Conservation (phyloP, 352 stramenopile species). For the Saprolegnia parasitica region DNA sequence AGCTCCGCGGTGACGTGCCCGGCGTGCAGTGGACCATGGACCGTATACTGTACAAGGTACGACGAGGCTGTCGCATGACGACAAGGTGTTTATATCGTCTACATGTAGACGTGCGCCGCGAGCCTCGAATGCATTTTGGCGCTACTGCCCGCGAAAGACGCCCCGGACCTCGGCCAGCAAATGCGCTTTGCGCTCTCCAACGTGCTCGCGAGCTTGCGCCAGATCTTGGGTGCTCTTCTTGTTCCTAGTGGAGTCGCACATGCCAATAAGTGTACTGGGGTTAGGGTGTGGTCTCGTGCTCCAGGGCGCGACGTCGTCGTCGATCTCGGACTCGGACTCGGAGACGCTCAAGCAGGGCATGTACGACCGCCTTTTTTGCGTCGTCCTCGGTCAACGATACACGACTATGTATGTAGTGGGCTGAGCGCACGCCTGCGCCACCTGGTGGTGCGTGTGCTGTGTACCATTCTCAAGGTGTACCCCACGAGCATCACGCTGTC, state of each 20-base stretch:
- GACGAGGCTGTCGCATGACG: too few species aligned
- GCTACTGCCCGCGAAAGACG: constrained; percentile 64
- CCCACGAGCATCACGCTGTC: constrained; percentile 68
- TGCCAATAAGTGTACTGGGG: too few species aligned
- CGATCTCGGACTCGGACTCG: constrained; percentile 63
- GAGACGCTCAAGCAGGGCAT: constrained; percentile 52
- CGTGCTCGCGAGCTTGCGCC: constrained; percentile 70
- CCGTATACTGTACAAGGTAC: constrained; percentile 67
- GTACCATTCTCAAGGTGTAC: constrained; percentile 63
- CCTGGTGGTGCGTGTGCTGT: constrained; percentile 63
- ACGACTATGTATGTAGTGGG: constrained; percentile 42
- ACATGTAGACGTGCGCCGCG: constrained; percentile 49
- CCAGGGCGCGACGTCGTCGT: constrained; percentile 44
- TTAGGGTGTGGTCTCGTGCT: constrained; percentile 46
- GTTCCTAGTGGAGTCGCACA: too few species aligned
- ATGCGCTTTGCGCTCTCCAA: constrained; percentile 55
- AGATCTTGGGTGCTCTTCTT: constrained; percentile 63
- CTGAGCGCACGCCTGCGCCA: constrained; percentile 67
- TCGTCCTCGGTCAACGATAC: not conserved
- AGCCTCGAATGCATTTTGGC: constrained; percentile 86
- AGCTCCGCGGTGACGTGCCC: constrained; percentile 35
- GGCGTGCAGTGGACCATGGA: constrained; percentile 51
- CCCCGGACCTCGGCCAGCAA: constrained; percentile 48
- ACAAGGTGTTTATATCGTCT: too few species aligned
- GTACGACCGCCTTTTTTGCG: not conserved